phyloP scores from a whole-genome alignment of 768 basidiomycete genomes.

The Pleurotus ostreatus region DNA sequence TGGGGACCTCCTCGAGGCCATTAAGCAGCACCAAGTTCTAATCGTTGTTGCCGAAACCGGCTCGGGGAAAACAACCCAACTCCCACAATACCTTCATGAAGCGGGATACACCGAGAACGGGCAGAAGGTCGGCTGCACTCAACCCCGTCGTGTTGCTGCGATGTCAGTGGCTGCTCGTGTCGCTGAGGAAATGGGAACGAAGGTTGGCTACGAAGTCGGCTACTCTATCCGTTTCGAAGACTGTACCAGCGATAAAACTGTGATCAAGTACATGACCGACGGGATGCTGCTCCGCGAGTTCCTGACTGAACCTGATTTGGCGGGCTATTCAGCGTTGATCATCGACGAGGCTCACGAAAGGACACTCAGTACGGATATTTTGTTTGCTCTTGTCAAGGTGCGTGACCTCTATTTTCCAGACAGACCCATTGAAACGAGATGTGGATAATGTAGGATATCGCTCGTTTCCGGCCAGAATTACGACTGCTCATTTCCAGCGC shows the following conservation, averaged over 20 bases:
- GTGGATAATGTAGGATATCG: conserved; percentile 70
- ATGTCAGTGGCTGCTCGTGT: conserved; percentile 99
- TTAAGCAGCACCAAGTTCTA: conserved; percentile 88
- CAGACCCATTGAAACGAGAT: too few relatives aligned
- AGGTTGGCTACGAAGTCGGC: conserved; percentile 98
- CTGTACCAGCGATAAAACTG: conserved; percentile 98
- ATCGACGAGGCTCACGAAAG: conserved; percentile 99
- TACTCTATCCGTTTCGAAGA: conserved; percentile 99
- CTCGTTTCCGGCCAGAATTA: conserved; percentile 92
- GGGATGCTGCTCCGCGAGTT: conserved; percentile 98
- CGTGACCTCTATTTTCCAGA: conserved; percentile 25
- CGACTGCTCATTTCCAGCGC: conserved; percentile 92
- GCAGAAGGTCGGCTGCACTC: conserved; percentile 90
- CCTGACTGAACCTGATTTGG: conserved; percentile 94
- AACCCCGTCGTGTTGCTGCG: conserved; percentile 96
- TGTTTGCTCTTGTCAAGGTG: conserved; percentile 98
- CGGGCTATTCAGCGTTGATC: conserved; percentile 90
- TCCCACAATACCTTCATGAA: conserved; percentile 97
- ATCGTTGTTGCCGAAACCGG: conserved; percentile 99
- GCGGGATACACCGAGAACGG: conserved; percentile 91
- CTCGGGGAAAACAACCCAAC: conserved; percentile 97
- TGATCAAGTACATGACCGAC: conserved; percentile 99
- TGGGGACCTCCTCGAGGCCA: conserved; percentile 82
- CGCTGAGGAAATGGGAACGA: conserved; percentile 96
- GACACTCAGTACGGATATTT: conserved; percentile 96